Conservation (phyloP, 176 grass and related monocot genomes). For the Carex littledalei region DNA sequence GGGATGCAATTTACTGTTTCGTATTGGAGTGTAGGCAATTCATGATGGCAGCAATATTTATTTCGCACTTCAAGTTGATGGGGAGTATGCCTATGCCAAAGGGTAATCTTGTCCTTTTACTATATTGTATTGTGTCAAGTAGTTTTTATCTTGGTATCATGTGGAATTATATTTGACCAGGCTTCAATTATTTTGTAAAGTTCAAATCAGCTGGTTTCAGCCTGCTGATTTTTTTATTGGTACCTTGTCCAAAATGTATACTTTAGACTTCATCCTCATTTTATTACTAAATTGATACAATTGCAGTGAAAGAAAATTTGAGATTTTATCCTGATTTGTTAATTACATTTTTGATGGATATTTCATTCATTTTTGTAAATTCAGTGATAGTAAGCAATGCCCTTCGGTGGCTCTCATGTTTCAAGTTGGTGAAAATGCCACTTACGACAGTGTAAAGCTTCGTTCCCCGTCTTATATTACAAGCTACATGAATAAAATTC, state of each 20-base stretch:
- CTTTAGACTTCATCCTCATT: neutral
- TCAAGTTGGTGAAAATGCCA: conserved; percentile 89
- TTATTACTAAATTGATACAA: neutral
- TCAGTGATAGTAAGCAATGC: conserved; percentile 54
- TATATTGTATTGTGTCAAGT: neutral
- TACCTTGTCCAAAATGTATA: neutral
- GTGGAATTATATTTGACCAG: neutral
- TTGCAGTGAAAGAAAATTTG: neutral
- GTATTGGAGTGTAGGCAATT: conserved; percentile 59
- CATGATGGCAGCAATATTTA: conserved; percentile 88
- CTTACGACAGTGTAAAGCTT: conserved; percentile 73
- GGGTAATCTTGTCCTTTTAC: conserved; percentile 51
- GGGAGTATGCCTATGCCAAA: conserved; percentile 70
- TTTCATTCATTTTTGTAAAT: conserved; percentile 22
- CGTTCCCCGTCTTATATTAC: conserved; percentile 10
- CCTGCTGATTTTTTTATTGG: neutral
- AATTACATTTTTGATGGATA: neutral
- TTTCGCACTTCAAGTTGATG: conserved; percentile 88
- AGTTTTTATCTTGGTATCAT: neutral
- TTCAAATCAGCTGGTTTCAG: neutral
- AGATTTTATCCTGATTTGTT: conserved; percentile 4
- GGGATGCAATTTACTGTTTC: conserved; percentile 32
- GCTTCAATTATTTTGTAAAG: neutral
- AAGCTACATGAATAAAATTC: neutral
- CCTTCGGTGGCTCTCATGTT: conserved; percentile 99